Conservation (phyloP, 805 yeast genomes). For the Peterozyma xylosa region DNA sequence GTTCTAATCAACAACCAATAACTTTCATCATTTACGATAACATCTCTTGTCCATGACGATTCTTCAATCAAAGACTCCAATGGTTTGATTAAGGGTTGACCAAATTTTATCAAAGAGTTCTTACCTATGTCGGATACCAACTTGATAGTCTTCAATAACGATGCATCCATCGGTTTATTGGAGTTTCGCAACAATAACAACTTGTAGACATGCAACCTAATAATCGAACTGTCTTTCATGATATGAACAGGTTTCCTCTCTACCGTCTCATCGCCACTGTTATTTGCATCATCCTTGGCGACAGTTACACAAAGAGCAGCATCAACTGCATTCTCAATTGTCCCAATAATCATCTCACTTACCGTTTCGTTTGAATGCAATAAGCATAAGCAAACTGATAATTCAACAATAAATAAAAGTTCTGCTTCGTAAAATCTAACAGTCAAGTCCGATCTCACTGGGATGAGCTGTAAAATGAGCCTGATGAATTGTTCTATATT, state of each 20-base stretch:
- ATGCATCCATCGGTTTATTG: constrained; percentile 11
- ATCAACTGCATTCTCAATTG: constrained; percentile 12
- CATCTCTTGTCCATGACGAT: constrained; percentile 33
- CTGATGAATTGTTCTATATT: constrained; percentile 27
- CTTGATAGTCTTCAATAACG: constrained; percentile 18
- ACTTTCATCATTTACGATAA: constrained; percentile 26
- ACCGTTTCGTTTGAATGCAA: constrained; percentile 18
- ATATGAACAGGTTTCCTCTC: too few relatives aligned
- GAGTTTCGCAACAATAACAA: constrained; percentile 36
- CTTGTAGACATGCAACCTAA: constrained; percentile 46
- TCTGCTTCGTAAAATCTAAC: constrained; percentile 19
- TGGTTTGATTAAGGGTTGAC: constrained; percentile 35
- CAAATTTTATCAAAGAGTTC: constrained; percentile 37
- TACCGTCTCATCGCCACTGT: constrained; percentile 9
- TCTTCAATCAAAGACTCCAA: constrained; percentile 39
- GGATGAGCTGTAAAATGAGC: constrained; percentile 25
- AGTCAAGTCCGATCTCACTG: constrained; percentile 14
- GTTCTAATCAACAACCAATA: constrained; percentile 43
- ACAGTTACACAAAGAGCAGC: constrained; percentile 11
- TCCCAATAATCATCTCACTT: constrained; percentile 12
- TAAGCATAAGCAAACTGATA: constrained; percentile 22
- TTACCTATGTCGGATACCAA: constrained; percentile 23
- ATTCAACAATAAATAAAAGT: constrained; percentile 22
- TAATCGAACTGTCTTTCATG: constrained; percentile 17
- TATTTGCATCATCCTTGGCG: not conserved